Evolutionary conservation across 257 asterid species (phyloP), one percentile per base, ranked within the genome.

Genomic region (Coffea canephora): DNA sequence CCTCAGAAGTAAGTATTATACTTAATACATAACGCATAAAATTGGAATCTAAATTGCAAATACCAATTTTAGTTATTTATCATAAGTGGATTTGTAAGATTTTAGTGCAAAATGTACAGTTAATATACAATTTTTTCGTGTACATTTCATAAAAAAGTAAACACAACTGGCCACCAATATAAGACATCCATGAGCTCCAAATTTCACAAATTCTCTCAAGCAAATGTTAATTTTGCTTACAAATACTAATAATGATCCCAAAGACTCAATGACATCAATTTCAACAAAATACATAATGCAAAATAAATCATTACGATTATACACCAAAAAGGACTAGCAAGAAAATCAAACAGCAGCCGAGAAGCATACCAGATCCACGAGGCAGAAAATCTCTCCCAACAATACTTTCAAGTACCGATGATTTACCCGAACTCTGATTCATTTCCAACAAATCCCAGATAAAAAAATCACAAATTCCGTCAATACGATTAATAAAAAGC

Each of bases 381-480:
- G 99, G 99, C 64, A 95, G 90, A 78, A 95, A 95, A 87, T 95
- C 99, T 86, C 99, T 86, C 54, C 99, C 98, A 0, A 95, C 99
- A 23, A 95, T 96, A 85, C 99, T 95, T 89, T 95, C 99, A 81
- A 95, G 86, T 62, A 95, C 98, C 45, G 97, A 95, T 43, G 99
- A 93, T 90, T 95, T 95, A 16, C 99, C 99, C 36, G 99, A 95
- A 72, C 99, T 95, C 99, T 95, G 77, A 75, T 75, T 74, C 27
- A 1, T 52, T 65, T 52, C 43, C 10, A 59, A 77, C 64, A 69
- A 69, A 8, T 73, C 25, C 87, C 27, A 72, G 48, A 71, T 57
- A 49, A 15, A 75, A 75, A 8, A 10, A 66, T 15, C 14, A 67
- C 46, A 62, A 50, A 61, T 18, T 27, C 81, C 11, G 73, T 69